Evolutionary conservation across 495 filamentous ascomycete genomes (phyloP).

Genomic region (Talaromyces thailandensis): DNA sequence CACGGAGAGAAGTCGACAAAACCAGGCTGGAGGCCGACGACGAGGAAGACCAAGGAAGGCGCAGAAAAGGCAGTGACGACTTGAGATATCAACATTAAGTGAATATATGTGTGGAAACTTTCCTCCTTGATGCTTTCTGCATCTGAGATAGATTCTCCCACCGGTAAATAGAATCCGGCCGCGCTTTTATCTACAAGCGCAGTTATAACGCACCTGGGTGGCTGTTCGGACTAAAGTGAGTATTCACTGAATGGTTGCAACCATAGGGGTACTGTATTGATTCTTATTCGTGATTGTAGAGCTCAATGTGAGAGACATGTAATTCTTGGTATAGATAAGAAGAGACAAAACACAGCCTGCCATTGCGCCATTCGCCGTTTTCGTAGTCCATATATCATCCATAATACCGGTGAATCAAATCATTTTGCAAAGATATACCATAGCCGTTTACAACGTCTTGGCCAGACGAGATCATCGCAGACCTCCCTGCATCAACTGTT

Average conservation of each 20-base stretch:
- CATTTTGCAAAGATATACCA: background rate
- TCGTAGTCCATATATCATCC: background rate
- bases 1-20: too few relatives aligned
- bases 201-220: too few relatives aligned
- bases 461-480: conserved; percentile 20
- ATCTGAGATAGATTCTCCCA: too few relatives aligned
- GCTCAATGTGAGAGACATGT: too few relatives aligned
- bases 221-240: too few relatives aligned
- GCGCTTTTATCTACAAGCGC: too few relatives aligned
- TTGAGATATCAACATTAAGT: too few relatives aligned
- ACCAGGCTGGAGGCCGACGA: background rate
- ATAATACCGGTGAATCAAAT: background rate
- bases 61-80: background rate
- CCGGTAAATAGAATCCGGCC: too few relatives aligned
- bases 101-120: too few relatives aligned
- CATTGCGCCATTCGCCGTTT: background rate
- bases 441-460: background rate
- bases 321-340: too few relatives aligned
- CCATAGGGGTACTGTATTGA: background rate
- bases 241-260: background rate
- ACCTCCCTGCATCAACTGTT: conserved; percentile 41
- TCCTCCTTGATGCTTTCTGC: too few relatives aligned
- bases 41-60: background rate
- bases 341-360: background rate
- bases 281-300: background rate